A percentile compares a stretch with the other conserved stretches of the same genome.
phyloP scores from a whole-genome alignment of 106 monocot species.

The Apostasia shenzhenica region DNA sequence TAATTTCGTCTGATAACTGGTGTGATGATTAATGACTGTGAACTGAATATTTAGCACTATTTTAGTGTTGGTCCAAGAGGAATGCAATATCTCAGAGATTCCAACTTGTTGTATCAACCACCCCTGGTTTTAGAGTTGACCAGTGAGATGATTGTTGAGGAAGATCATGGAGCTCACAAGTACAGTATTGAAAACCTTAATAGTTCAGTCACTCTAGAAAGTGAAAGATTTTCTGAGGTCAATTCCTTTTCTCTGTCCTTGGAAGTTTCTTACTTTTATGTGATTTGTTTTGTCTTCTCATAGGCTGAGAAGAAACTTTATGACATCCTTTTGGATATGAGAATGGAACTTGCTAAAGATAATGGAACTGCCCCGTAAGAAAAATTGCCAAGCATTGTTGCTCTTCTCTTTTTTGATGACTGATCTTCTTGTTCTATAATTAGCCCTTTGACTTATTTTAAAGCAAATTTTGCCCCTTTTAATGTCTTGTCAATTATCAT shows the following conservation, averaged over 20 bases:
- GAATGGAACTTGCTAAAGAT: constrained; percentile 73
- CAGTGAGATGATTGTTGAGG: constrained; percentile 87
- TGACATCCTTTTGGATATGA: constrained; percentile 55
- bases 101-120: constrained; percentile 31
- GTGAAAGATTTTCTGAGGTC: constrained; percentile 74
- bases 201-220: constrained; percentile 37
- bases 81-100: constrained; percentile 41
- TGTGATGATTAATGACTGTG: too few species aligned
- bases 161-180: constrained; percentile 33
- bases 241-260: constrained; percentile 3
- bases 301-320: constrained; percentile 74
- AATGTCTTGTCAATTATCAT: neutral
- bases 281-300: neutral
- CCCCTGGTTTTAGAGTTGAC: constrained; percentile 58
- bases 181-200: constrained; percentile 40
- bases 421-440: neutral
- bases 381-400: neutral
- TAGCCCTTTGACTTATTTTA: neutral
- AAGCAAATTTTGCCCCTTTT: neutral
- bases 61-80: constrained; percentile 70
- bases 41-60: neutral
- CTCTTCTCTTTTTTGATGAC: neutral
- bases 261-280: neutral
- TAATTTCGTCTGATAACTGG: too few species aligned
- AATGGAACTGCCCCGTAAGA: constrained; percentile 96